These are phyloP conservation scores for Schizosaccharomyces versatilis DNA, from an alignment of 1,139 yeast genomes.

Conservation along the genomic window DNA sequence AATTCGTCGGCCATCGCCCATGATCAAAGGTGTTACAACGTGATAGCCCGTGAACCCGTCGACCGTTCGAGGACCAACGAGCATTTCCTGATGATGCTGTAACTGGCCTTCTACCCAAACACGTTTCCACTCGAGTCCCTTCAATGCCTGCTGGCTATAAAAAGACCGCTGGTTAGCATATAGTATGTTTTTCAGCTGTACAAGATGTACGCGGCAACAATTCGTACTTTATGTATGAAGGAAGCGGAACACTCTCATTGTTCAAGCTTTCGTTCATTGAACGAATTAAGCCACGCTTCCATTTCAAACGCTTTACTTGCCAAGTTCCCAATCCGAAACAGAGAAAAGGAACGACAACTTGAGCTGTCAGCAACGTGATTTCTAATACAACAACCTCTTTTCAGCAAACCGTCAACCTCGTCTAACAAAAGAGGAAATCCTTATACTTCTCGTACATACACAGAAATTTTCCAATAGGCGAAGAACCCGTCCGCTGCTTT, in stretches of 20 bases:
- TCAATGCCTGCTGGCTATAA: conserved; percentile 25
- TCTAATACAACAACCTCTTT: too few species aligned
- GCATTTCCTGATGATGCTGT: conserved; percentile 69
- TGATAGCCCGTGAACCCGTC: conserved; percentile 62
- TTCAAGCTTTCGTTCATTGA: conserved; percentile 63
- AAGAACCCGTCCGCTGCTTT: too few species aligned
- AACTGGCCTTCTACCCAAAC: conserved; percentile 55
- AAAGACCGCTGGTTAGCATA: background rate
- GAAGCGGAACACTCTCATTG: conserved; percentile 48
- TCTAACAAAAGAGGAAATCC: too few species aligned
- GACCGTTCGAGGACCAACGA: conserved; percentile 70
- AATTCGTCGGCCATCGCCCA: conserved; percentile 36
- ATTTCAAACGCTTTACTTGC: conserved; percentile 66
- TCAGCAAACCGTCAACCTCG: too few species aligned
- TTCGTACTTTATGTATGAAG: conserved; percentile 19
- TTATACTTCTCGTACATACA: too few species aligned
- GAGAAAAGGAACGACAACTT: conserved; percentile 40
- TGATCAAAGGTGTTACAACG: conserved; percentile 59
- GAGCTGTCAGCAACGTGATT: too few species aligned
- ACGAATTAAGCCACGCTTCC: conserved; percentile 78
- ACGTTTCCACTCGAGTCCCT: conserved; percentile 60
- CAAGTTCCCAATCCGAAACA: conserved; percentile 78
- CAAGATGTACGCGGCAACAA: background rate
- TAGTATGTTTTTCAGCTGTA: background rate
- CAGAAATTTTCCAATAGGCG: too few species aligned